Base-by-base conservation (phyloP, 2,329 filamentous ascomycete genomes). In the Parascedosporium putredinis region DNA sequence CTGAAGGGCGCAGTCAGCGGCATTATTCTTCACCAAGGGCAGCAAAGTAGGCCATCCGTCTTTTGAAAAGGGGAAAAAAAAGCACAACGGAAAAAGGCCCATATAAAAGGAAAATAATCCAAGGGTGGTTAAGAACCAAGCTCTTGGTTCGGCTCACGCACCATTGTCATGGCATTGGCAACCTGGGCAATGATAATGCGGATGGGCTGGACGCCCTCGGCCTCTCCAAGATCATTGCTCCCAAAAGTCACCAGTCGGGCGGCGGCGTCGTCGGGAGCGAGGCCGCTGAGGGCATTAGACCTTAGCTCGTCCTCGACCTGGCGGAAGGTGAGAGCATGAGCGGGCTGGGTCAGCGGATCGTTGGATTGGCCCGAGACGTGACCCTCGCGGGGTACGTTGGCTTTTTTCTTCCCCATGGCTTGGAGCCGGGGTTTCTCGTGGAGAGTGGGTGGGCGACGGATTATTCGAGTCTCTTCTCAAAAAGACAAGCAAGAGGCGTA, bases 101-200 rank as follows among this genome's bases (percentile, higher is more conserved):
- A 12, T 31, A 31, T 31, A 31, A 31, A 12, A 12, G 7, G 12
- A 31, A 31, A 31, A 46, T 20, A 18, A 22, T 7, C 9, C 5
- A 23, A 45, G n/a, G 23, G 4, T 4, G 31, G 9, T 8, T 8
- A 29, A 14, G 9, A 6, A 31, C 6, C 27, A 31, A 31, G 27
- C 12, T 31, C 27, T 7, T 7, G 6, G 6, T 31, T 12, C 6
- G 12, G 38, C 5, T 9, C 12, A 46, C 55, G 29, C 54, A 62
- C 74, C 57, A 79, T 55, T 45, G 74, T 78, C 77, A 81, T 79
- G 9, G 77, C 76, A 60, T 81, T 81, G 51, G 70, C 72, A 31
- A 79, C 62, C 58, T 82, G 78, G 44, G 72, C 69, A 24, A 79
- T 55, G 8, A 83, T 62, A 31, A 83, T 79, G 59, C 80, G 81